Evolutionary conservation across 768 basidiomycete genomes (phyloP).

Genomic region (Phylloporus sp.): DNA sequence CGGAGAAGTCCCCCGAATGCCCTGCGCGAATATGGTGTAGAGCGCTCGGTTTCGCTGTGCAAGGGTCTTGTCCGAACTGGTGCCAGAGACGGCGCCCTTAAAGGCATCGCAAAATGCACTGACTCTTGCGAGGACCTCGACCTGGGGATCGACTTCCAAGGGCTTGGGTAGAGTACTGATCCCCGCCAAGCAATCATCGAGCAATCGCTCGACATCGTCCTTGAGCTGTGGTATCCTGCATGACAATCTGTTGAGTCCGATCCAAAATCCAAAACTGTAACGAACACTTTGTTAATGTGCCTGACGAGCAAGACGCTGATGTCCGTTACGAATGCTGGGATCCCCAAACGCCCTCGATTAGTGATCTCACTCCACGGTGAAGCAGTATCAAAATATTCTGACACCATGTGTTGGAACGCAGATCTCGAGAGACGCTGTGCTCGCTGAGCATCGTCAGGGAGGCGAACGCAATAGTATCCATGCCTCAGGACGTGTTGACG

Average conservation of each 20-base stretch:
- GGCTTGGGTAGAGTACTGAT: conserved; percentile 39
- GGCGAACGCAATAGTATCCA: conserved; percentile 64
- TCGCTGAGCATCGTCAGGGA: conserved; percentile 57
- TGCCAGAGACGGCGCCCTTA: conserved; percentile 30
- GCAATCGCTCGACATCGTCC: conserved; percentile 35
- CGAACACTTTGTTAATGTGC: conserved; percentile 51
- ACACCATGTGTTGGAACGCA: conserved; percentile 35
- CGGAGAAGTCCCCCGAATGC: conserved; percentile 37
- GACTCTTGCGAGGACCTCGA: conserved; percentile 43
- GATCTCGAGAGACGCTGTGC: conserved; percentile 30
- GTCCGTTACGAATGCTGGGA: conserved; percentile 44
- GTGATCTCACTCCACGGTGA: conserved; percentile 50
- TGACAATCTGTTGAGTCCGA: neutral
- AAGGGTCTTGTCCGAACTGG: conserved; percentile 31
- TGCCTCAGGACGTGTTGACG: conserved; percentile 42
- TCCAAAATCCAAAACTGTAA: conserved; percentile 3
- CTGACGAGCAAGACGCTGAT: conserved; percentile 49
- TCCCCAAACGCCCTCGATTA: conserved; percentile 49
- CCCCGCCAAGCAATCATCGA: conserved; percentile 32
- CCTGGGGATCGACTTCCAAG: conserved; percentile 36
- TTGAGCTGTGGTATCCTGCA: conserved; percentile 47
- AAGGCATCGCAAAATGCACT: conserved; percentile 42
- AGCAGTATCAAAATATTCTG: conserved; percentile 43
- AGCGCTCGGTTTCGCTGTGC: conserved; percentile 32
- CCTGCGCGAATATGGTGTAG: conserved; percentile 32